Base-by-base conservation (phyloP, 2,329 filamentous ascomycete species). In the Mycosphaerella sp. region DNA sequence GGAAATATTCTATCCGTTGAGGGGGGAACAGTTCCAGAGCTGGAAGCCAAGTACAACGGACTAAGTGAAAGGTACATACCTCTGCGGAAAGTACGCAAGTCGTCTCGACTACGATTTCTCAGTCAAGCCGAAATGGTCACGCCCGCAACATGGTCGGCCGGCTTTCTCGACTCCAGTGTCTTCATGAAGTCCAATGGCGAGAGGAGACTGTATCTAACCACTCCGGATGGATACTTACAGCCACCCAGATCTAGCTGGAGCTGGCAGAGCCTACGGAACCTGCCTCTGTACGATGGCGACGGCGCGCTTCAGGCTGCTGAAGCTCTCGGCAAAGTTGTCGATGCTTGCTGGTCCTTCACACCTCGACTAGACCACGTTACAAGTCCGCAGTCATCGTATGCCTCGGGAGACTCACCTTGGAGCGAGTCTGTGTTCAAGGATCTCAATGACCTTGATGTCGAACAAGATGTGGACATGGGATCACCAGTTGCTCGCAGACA, bases 201-300 rank as follows among this genome's bases (percentile, higher is more conserved):
- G 56, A 81, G 82, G 55, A 78, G 86, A 7, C 76, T 91, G 10
- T 91, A 86, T 68, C 76, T 90, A 52, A 91, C 87, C 1, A 84
- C 87, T 52, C 79, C 83, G 3, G 82, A 86, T 58, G 84, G 84
- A 1, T 91, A 91, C 58, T 70, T 87, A 2, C 87, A 91, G 62
- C 79, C 82, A 54, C 69, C 74, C 28, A 76, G 78, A 34, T 25
- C 43, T 13, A 74, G 77, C 39, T 89, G 84, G 85, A 82, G 80
- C 1, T 91, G 87, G 87, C 81, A 82, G 59, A 77, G 76, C 41
- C 67, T 90, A 8, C 79, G 81, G 30, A 77, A 82, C 59, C 71
- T 89, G 18, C 80, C 78, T 32, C 64, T 65, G 39, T 66, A 63
- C 16, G 64, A 69, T 46, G 63, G 68, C 1, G 71, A 79, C 47